Base-by-base conservation (phyloP, 305 asterid genomes). In the Solanum hybrid region DNA sequence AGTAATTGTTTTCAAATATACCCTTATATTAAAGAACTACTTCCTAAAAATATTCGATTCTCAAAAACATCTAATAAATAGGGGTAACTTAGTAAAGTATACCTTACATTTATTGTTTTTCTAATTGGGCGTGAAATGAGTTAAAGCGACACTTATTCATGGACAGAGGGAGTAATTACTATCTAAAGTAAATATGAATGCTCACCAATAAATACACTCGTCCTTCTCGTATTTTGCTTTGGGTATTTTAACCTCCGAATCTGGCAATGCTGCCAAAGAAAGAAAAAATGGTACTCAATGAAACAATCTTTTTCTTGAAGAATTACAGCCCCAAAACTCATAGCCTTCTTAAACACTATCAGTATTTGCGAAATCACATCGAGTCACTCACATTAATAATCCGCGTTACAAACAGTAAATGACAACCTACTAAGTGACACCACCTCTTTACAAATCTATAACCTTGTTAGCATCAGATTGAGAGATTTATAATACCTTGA, bases 171-270 rank as follows among this genome's bases (percentile, higher is more conserved):
- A 69, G 76, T 24, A 82, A 45, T 45, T 82, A 66, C 73, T 17
- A 36, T 89, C 35, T 81, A 72, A 31, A 35, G 80, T 27, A 78
- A 90, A 51, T 66, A 56, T 76, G 38, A 51, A 14, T 34, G 34
- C 38, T 73, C 92, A 95, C 98, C 98, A 95, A 92, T 89, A 95
- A 86, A 95, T 87, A 51, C 96, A 86, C 29, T 94, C 97, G 86
- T 91, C 80, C 88, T 4, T 51, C 85, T 80, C 56, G 71, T 89
- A 93, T 12, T 90, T 14, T 36, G 91, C 90, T 89, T 78, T 56
- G n/a, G 31, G 89, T 36, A 91, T 92, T 88, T 89, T 91, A 86
- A 95, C 73, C 84, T 93, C 95, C 27, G 95, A 93, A 90, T 91
- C 75, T 24, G 90, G 92, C 82, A 89, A 29, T 72, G 95, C 98